Evolutionary conservation across 2,329 filamentous ascomycete species (phyloP), one percentile per base, ranked within the genome.

Genomic region (Exophiala viscosa): DNA sequence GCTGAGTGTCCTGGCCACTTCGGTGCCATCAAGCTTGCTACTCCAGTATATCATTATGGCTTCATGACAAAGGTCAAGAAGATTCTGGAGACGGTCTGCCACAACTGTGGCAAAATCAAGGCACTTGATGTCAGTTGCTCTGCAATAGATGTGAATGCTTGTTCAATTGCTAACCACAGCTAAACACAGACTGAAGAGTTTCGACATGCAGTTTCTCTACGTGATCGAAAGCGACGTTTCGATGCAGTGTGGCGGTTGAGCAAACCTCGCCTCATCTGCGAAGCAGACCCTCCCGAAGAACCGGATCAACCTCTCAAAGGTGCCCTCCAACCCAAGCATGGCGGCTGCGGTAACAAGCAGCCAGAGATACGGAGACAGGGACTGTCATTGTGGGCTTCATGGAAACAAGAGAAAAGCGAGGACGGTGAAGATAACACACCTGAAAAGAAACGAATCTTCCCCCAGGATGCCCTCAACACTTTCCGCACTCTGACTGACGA

Each of bases 31-130:
- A 95, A 99, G 75, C 81, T 99, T 63, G 91, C 93, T 38, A 91
- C 90, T 69, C 93, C 95, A 50, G 93, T 99, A 64, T 99, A 88
- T 72, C 93, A 99, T 65, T 82, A 85, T 65, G 93, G 93, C 66
- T 99, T 96, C 74, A 87, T 99, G 76, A 95, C 89, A 72, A 97
- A 97, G 78, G 91, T 96, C 75, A 99, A 99, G 81, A 99, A 97
- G 80, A 84, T 99, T 65, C 79, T 99, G 72, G 95, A 99, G 81
- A 93, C 91, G 64, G 91, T 99, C 72, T 99, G 95, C 81, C 91
- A 96, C 77, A 96, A 95, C 73, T 99, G 95, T 80, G 92, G 91
- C 76, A 95, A 93, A 79, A 89, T 97, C 69, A 83, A 96, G 79
- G 87, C 90, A 75, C 91, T 97, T 82, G 88, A 90, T 86, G 92